Evolutionary conservation across 2,329 filamentous ascomycete species (phyloP), one percentile per base, ranked within the genome.

Genomic region (Penicillium sp.): DNA sequence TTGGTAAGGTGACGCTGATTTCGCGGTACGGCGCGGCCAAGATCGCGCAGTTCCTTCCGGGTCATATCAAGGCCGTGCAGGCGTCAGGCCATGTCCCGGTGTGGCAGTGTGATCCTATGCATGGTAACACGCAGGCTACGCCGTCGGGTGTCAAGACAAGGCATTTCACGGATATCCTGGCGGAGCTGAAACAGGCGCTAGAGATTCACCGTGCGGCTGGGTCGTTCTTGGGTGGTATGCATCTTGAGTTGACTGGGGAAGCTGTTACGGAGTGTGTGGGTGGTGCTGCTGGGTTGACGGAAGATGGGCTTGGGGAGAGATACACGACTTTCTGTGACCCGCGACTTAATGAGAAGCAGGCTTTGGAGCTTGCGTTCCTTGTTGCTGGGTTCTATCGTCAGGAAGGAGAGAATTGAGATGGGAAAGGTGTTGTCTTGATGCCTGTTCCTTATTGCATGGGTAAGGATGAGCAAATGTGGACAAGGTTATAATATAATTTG

Each of bases 101-200:
- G 59, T 97, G 91, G 91, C 93, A 97, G 73, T 97, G 91, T 72
- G 93, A 98, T 70, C 93, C 93, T 18, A 98, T 98, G 93, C 93
- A 98, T 71, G 93, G 93, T 24, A 85, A 85, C 65, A 83, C 80
- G 0, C 75, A 77, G 39, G 75, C 76, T 39, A 91, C 87, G 0
- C 78, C 81, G 0, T 74, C 79, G 0, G 89, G 89, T 22, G 81
- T 96, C 72, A 98, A 98, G 76, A 98, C 93, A 1, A 81, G 93
- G 13, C 85, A 86, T 45, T 98, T 98, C 76, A 81, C 80, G 52
- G 86, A 93, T 66, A 95, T 98, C 60, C 84, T 96, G 66, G 81
- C 80, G 1, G 93, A 98, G 74, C 78, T 98, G 35, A 81, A 84
- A 51, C 82, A 89, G 61, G 90, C 90, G 1, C 77, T 97, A 41